phyloP scores from a whole-genome alignment of 176 grass and related monocot genomes.

The Lolium rigidum region DNA sequence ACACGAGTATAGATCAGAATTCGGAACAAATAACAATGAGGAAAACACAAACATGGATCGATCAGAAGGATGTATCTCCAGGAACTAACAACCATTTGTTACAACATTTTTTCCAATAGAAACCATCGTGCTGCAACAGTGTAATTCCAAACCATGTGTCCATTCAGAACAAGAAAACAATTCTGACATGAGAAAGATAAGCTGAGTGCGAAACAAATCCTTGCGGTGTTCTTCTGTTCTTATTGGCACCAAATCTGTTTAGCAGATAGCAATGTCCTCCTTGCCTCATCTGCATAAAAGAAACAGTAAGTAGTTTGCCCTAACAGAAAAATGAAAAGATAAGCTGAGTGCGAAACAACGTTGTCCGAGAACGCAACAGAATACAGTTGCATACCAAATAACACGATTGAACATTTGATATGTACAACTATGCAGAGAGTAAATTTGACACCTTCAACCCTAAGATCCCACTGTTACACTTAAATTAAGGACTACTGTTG shows the following conservation, averaged over 20 bases:
- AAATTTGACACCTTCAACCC: too few species aligned
- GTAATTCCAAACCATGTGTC: not conserved
- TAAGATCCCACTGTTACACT: slow-evolving; percentile 8
- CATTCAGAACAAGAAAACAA: slow-evolving; percentile 9
- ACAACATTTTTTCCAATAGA: not conserved
- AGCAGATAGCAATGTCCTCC: slow-evolving; percentile 45
- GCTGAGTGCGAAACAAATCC: not conserved
- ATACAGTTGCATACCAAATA: not conserved
- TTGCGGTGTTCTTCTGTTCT: slow-evolving; percentile 5
- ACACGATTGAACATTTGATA: slow-evolving; percentile 3
- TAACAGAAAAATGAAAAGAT: slow-evolving; percentile 6
- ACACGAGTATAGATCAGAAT: not conserved
- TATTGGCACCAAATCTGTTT: slow-evolving; percentile 48
- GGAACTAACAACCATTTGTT: not conserved
- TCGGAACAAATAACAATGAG: not conserved
- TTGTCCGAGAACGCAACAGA: slow-evolving; percentile 1
- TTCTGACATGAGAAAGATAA: not conserved
- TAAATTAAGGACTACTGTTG: not conserved
- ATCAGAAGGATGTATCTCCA: not conserved
- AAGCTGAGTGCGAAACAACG: not conserved
- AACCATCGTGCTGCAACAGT: not conserved
- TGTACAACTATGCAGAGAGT: too few species aligned
- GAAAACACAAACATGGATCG: not conserved
- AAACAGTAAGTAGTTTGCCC: slow-evolving; percentile 27
- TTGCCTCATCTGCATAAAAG: slow-evolving; percentile 57